Conservation (phyloP, 2,329 filamentous ascomycete genomes). For the Teratosphaeria pseudoeucalypti region DNA sequence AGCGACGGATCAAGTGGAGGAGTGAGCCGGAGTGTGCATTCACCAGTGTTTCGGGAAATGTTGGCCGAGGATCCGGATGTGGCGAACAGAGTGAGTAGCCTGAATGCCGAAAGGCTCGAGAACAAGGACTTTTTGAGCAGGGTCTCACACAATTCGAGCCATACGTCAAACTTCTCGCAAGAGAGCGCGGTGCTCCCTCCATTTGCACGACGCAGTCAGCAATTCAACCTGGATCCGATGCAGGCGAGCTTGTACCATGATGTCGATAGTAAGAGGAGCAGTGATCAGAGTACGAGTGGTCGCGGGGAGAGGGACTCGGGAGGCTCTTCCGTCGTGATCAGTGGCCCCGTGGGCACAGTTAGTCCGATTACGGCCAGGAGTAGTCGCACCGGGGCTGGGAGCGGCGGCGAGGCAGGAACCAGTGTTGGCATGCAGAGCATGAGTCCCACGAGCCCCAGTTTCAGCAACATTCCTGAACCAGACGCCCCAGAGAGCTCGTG, state of each 20-base stretch:
- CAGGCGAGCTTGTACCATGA: slow-evolving; percentile 17
- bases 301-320: slow-evolving; percentile 8
- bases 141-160: slow-evolving; percentile 27
- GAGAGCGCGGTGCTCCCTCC: slow-evolving; percentile 23
- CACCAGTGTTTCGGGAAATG: slow-evolving; percentile 51
- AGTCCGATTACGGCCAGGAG: slow-evolving; percentile 16
- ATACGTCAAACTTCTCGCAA: slow-evolving; percentile 13
- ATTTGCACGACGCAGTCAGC: slow-evolving; percentile 25
- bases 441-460: slow-evolving; percentile 2
- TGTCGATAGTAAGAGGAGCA: slow-evolving; percentile 16
- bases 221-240: slow-evolving; percentile 16
- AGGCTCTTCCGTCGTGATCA: not conserved
- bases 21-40: slow-evolving; percentile 34
- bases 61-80: slow-evolving; percentile 44
- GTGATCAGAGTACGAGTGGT: slow-evolving; percentile 14
- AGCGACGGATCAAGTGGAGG: slow-evolving; percentile 2
- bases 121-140: slow-evolving; percentile 39
- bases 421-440: slow-evolving; percentile 1
- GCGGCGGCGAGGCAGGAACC: not conserved
- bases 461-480: not conserved
- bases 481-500: not conserved
- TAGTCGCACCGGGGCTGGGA: slow-evolving; percentile 6
- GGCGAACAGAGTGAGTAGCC: slow-evolving; percentile 30
- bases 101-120: slow-evolving; percentile 38
- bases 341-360: slow-evolving; percentile 9